Conservation (phyloP, 768 basidiomycete species). For the Hygrophoropsis aurantiaca region DNA sequence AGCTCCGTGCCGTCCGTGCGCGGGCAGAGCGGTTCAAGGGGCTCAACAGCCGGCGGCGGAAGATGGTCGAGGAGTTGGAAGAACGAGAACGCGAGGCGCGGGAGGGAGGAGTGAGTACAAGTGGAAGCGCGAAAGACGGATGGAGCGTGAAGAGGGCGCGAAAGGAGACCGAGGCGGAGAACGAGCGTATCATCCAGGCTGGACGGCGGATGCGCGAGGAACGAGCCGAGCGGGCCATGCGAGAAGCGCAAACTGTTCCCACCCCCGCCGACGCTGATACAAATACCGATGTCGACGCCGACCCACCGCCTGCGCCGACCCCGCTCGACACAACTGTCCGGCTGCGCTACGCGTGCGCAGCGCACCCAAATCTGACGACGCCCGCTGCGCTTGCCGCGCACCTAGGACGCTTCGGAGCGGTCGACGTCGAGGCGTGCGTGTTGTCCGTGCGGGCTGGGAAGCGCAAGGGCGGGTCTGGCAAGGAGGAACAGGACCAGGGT, state of each 20-base stretch:
- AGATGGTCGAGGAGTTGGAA: constrained; percentile 75
- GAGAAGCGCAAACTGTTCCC: constrained; percentile 35
- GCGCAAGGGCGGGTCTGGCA: constrained; percentile 42
- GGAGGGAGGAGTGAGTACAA: no score
- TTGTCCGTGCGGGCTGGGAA: constrained; percentile 69
- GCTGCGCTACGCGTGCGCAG: constrained; percentile 63
- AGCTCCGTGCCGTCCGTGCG: constrained; percentile 68
- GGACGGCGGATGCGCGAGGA: constrained; percentile 69
- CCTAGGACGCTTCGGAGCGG: constrained; percentile 59
- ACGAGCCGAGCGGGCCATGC: constrained; percentile 48
- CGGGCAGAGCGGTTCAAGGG: constrained; percentile 66
- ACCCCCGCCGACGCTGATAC: constrained; percentile 22
- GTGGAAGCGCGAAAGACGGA: no score
- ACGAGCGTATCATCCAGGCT: constrained; percentile 74
- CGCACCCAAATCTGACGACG: constrained; percentile 37
- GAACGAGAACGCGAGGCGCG: constrained; percentile 71
- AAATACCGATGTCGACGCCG: constrained; percentile 36
- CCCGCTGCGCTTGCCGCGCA: constrained; percentile 32
- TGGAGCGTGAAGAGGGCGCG: constrained; percentile 51
- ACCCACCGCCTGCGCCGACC: constrained; percentile 63
- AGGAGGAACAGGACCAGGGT: constrained; percentile 44
- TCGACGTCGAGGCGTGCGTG: constrained; percentile 65
- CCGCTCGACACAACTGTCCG: constrained; percentile 74
- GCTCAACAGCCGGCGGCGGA: constrained; percentile 74
- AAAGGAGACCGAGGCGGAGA: constrained; percentile 69